phyloP scores from a whole-genome alignment of 371 early-diverging fungal species.

The Choanephora cucurbitarum region DNA sequence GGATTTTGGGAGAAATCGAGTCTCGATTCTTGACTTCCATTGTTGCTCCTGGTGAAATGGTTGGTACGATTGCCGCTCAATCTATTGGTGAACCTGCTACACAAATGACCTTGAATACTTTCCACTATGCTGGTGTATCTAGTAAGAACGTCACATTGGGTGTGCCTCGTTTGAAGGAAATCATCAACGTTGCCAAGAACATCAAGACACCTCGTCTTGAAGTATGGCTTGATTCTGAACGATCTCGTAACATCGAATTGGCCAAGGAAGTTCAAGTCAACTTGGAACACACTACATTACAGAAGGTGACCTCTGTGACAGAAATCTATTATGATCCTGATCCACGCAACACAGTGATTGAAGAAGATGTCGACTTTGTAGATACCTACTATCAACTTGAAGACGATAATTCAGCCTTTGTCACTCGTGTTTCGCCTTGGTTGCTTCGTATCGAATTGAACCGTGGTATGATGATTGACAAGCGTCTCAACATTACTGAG shows the following conservation, averaged over 20 bases:
- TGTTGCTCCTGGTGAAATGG: slow-evolving; percentile 99
- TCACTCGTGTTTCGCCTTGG: slow-evolving; percentile 88
- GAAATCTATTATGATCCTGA: slow-evolving; percentile 99
- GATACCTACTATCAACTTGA: slow-evolving; percentile 88
- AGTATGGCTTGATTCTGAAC: slow-evolving; percentile 83
- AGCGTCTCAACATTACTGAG: slow-evolving; percentile 84
- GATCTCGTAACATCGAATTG: slow-evolving; percentile 73
- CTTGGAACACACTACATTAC: slow-evolving; percentile 93
- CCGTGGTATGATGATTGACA: slow-evolving; percentile 88
- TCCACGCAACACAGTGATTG: slow-evolving; percentile 81
- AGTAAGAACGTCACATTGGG: slow-evolving; percentile 98
- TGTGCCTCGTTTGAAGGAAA: slow-evolving; percentile 99
- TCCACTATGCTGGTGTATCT: slow-evolving; percentile 99
- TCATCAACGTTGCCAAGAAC: slow-evolving; percentile 98
- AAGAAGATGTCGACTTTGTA: slow-evolving; percentile 95
- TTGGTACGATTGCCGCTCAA: slow-evolving; percentile 99
- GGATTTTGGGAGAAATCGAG: slow-evolving; percentile 92
- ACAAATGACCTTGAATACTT: slow-evolving; percentile 99
- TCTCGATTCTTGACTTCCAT: slow-evolving; percentile 87
- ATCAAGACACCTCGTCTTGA: slow-evolving; percentile 97
- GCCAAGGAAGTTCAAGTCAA: slow-evolving; percentile 93
- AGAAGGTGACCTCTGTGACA: slow-evolving; percentile 79
- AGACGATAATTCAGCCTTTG: slow-evolving; percentile 63
- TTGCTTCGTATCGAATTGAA: slow-evolving; percentile 92
- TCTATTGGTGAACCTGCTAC: slow-evolving; percentile 99